A percentile compares a stretch with the other conserved stretches of the same genome.
Evolutionary conservation across 2,329 filamentous ascomycete species (phyloP).

Genomic region (Ascochyta viciae-villosae): DNA sequence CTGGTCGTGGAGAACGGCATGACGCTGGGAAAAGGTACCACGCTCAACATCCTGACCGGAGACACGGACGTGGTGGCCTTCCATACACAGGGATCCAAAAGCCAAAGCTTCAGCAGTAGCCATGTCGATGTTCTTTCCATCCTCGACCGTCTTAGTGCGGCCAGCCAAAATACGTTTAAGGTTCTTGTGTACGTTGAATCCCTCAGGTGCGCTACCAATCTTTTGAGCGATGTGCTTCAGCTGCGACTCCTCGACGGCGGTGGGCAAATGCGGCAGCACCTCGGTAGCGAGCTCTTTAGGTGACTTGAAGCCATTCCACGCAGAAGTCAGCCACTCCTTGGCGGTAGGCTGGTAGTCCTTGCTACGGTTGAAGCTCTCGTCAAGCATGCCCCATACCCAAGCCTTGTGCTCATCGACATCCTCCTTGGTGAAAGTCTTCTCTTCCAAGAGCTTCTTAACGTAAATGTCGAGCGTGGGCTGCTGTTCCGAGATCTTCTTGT

Average conservation of each 20-base stretch:
- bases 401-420: conserved; percentile 99
- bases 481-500: conserved; percentile 92
- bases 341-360: conserved; percentile 97
- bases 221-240: conserved; percentile 82
- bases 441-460: conserved; percentile 85
- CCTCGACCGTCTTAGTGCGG: conserved; percentile 88
- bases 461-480: conserved; percentile 89
- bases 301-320: conserved; percentile 99
- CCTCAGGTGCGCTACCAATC: conserved; percentile 80
- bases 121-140: conserved; percentile 97
- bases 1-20: conserved; percentile 97
- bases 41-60: conserved; percentile 99
- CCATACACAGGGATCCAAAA: conserved; percentile 87
- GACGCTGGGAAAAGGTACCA: conserved; percentile 98
- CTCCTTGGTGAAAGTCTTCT: conserved; percentile 95
- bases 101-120: conserved; percentile 95
- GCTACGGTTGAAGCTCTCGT: conserved; percentile 95
- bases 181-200: conserved; percentile 90
- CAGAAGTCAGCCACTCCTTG: conserved; percentile 98
- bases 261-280: conserved; percentile 89
- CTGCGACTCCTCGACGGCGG: conserved; percentile 74
- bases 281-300: conserved; percentile 97
- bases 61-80: conserved; percentile 96
- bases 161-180: conserved; percentile 92
- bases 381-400: conserved; percentile 99